These are phyloP conservation scores for Pythium apleroticum DNA, from an alignment of 352 stramenopile genomes.

Conservation along the genomic window DNA sequence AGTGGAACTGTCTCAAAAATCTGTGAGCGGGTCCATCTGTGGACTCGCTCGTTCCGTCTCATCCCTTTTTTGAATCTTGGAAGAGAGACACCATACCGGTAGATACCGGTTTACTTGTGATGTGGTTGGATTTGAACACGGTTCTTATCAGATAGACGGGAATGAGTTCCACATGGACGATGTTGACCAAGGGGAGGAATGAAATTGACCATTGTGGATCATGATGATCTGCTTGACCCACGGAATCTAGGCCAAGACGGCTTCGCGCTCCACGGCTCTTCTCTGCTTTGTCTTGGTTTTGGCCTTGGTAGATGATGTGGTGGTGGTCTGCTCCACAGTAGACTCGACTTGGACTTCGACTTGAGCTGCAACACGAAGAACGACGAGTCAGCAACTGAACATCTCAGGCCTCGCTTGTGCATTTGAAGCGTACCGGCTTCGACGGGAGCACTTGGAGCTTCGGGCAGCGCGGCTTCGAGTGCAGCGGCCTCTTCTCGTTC, in stretches of 20 bases:
- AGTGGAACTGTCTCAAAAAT: too few species aligned
- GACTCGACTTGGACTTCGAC: background rate
- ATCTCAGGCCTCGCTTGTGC: background rate
- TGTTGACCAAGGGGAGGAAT: too few species aligned
- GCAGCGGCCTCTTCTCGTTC: conserved; percentile 64
- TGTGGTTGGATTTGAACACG: background rate
- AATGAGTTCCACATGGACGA: background rate
- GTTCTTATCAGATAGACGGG: background rate
- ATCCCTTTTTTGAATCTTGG: background rate
- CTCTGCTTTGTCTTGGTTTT: conserved; percentile 10
- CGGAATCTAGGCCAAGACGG: background rate
- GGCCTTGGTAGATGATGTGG: background rate
- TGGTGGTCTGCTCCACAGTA: background rate
- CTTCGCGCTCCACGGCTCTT: conserved; percentile 4
- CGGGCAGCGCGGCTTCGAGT: conserved; percentile 56
- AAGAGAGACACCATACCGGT: background rate
- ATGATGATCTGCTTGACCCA: too few species aligned
- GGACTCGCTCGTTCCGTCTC: background rate
- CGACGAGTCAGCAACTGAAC: background rate
- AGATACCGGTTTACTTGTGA: too few species aligned
- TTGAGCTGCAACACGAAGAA: conserved; percentile 4
- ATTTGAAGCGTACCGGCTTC: conserved; percentile 37
- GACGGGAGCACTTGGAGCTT: conserved; percentile 46
- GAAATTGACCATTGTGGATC: background rate
- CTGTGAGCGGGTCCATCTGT: too few species aligned